These are phyloP conservation scores for Aureobasidium melanogenum DNA, from an alignment of 2,329 filamentous ascomycete species.

Conservation along the genomic window DNA sequence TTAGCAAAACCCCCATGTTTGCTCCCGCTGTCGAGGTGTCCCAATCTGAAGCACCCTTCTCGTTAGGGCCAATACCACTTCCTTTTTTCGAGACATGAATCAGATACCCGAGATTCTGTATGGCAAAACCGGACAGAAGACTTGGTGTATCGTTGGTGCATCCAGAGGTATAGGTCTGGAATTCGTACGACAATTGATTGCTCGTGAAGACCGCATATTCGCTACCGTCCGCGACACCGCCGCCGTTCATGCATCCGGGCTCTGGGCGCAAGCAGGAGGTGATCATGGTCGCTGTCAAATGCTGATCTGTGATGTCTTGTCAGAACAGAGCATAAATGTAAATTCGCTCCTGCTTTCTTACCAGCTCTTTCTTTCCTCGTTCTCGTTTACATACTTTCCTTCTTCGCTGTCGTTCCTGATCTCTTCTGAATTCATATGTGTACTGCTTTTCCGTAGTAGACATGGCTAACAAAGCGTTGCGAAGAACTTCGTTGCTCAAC, in stretches of 20 bases:
- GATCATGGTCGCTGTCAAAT: slow-evolving; percentile 39
- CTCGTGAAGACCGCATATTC: slow-evolving; percentile 40
- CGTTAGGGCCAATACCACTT: not conserved
- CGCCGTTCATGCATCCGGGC: slow-evolving; percentile 30
- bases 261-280: slow-evolving; percentile 34
- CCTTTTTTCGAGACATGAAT: slow-evolving; percentile 25
- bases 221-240: slow-evolving; percentile 41
- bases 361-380: not conserved
- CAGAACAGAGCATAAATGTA: slow-evolving; percentile 43
- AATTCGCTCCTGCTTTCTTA: slow-evolving; percentile 4
- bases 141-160: slow-evolving; percentile 40
- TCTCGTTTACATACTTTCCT: not conserved
- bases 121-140: slow-evolving; percentile 30
- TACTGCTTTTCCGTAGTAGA: not conserved
- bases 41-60: not conserved
- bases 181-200: slow-evolving; percentile 43
- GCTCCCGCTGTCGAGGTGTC: not conserved
- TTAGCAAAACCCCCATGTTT: not conserved
- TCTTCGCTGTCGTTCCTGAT: not conserved
- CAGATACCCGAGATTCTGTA: slow-evolving; percentile 35
- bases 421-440: too few species aligned
- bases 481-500: slow-evolving; percentile 35
- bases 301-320: slow-evolving; percentile 45
- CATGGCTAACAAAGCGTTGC: slow-evolving; percentile 11
- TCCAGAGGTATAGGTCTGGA: slow-evolving; percentile 44